Evolutionary conservation across 805 yeast species (phyloP).

Genomic region (Ascoidea tarda): DNA sequence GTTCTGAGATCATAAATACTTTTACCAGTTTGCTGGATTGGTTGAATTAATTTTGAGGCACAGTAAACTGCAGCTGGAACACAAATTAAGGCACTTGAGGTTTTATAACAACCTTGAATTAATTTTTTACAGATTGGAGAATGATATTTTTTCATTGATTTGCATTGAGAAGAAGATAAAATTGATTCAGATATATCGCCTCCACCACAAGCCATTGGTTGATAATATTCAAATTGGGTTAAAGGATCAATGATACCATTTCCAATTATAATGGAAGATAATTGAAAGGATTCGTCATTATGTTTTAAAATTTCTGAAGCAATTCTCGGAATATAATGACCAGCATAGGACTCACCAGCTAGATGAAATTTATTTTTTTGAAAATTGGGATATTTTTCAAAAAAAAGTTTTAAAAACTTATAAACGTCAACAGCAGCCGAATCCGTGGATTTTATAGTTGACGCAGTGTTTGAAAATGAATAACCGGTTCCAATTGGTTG

Average conservation of each 20-base stretch:
- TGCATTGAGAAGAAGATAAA: conserved; percentile 55
- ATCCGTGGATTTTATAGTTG: conserved; percentile 47
- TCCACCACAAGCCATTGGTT: conserved; percentile 89
- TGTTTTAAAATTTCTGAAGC: conserved; percentile 37
- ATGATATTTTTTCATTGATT: conserved; percentile 41
- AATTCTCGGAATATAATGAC: conserved; percentile 67
- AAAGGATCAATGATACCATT: conserved; percentile 85
- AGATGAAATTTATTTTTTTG: conserved; percentile 48
- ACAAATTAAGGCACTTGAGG: conserved; percentile 58
- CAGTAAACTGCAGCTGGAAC: conserved; percentile 88
- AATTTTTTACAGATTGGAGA: conserved; percentile 47
- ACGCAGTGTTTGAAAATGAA: conserved; percentile 52
- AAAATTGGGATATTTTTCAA: conserved; percentile 69
- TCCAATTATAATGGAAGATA: conserved; percentile 77
- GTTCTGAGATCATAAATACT: conserved; percentile 86
- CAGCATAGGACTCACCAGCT: conserved; percentile 79
- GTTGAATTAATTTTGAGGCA: conserved; percentile 69
- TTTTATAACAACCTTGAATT: conserved; percentile 50
- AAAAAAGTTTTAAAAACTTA: conserved; percentile 72
- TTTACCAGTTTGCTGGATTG: conserved; percentile 73
- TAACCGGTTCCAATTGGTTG: conserved; percentile 93
- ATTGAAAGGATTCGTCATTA: conserved; percentile 27
- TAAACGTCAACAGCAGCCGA: conserved; percentile 84
- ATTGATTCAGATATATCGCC: conserved; percentile 62
- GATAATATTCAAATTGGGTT: conserved; percentile 63